These are phyloP conservation scores for Ustilago xerochloae DNA, from an alignment of 1,284 basidiomycete species.

Conservation along the genomic window DNA sequence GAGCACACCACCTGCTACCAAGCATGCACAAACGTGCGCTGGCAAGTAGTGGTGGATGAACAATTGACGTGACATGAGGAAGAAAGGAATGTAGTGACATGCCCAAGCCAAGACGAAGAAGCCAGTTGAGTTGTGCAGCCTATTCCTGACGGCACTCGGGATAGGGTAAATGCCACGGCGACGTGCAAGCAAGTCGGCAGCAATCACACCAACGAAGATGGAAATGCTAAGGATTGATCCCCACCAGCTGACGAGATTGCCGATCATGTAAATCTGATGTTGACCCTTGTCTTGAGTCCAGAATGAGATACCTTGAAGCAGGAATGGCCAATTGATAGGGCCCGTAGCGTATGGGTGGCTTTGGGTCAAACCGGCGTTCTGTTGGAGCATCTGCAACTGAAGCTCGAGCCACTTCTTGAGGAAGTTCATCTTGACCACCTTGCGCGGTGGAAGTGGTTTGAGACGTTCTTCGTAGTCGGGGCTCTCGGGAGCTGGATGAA, in stretches of 20 bases:
- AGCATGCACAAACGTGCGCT: conserved; percentile 80
- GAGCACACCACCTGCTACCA: conserved; percentile 89
- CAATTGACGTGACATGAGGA: conserved; percentile 94
- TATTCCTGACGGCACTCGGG: conserved; percentile 79
- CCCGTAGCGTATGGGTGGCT: conserved; percentile 93
- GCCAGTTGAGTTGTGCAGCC: conserved; percentile 91
- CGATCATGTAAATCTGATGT: conserved; percentile 95
- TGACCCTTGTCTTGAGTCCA: conserved; percentile 85
- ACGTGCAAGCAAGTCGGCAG: conserved; percentile 87
- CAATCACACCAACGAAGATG: conserved; percentile 87
- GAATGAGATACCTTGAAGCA: conserved; percentile 93
- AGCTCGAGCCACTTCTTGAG: conserved; percentile 94
- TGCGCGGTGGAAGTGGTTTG: conserved; percentile 71
- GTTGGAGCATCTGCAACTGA: conserved; percentile 94
- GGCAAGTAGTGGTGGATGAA: conserved; percentile 95
- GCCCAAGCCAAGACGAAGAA: conserved; percentile 96
- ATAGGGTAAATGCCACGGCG: conserved; percentile 86
- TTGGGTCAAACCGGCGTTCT: conserved; percentile 94
- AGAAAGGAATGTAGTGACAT: conserved; percentile 97
- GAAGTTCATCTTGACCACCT: conserved; percentile 85
- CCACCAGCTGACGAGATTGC: conserved; percentile 96
- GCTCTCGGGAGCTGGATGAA: conserved; percentile 73
- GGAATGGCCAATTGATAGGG: conserved; percentile 98
- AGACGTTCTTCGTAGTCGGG: conserved; percentile 55
- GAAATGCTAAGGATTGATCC: conserved; percentile 84